phyloP scores from a whole-genome alignment of 140 eudicot genomes.

The Anethum foeniculum region DNA sequence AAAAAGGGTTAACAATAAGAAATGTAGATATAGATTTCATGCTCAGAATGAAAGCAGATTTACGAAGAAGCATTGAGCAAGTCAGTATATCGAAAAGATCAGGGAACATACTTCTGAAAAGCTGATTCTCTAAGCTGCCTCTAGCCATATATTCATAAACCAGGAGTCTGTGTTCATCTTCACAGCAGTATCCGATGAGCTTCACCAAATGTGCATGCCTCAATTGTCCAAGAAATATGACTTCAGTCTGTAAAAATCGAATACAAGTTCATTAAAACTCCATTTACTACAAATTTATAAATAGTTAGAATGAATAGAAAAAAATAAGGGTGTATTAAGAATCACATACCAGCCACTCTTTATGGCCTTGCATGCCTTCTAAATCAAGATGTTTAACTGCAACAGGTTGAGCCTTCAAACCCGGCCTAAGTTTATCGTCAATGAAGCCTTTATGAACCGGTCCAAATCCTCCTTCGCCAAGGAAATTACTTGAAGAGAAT shows the following conservation, averaged over 20 bases:
- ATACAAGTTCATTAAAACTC: constrained; percentile 4
- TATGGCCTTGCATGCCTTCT: constrained; percentile 80
- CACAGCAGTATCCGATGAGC: constrained; percentile 89
- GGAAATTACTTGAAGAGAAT: constrained; percentile 68
- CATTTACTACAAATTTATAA: too few relatives aligned
- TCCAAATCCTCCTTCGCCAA: constrained; percentile 95
- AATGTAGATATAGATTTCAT: background rate
- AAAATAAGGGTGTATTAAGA: background rate
- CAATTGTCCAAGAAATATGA: constrained; percentile 76
- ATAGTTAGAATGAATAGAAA: background rate
- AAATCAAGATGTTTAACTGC: constrained; percentile 86
- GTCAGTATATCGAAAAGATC: background rate
- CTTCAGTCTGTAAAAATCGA: constrained; percentile 60
- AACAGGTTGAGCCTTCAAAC: constrained; percentile 85
- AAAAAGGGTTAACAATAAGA: background rate
- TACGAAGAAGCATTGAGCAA: background rate
- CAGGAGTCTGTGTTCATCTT: constrained; percentile 77
- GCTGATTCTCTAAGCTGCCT: constrained; percentile 95
- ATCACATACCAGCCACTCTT: constrained; percentile 79
- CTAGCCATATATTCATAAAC: constrained; percentile 94
- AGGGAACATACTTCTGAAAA: constrained; percentile 67
- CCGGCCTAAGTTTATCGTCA: constrained; percentile 72
- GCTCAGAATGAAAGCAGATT: background rate
- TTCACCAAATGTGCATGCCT: constrained; percentile 89
- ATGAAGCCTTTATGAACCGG: constrained; percentile 91